Base-by-base conservation (phyloP, 805 yeast species). In the Lipomyces yamanashiensis region DNA sequence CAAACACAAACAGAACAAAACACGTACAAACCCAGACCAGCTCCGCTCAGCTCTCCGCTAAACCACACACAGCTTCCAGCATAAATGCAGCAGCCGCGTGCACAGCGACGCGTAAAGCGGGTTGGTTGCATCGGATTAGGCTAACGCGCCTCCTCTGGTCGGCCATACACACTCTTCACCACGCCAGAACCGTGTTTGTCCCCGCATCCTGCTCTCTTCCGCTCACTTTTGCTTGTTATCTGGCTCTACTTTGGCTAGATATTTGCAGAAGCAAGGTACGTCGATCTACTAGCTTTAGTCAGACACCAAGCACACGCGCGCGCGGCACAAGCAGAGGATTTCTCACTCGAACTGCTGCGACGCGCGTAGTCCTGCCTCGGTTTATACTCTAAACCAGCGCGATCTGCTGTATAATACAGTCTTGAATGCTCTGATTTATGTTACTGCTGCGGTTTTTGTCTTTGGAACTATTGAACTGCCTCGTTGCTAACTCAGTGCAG, bases 31-130 rank as follows among this genome's bases (percentile, higher is more conserved):
- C 39, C 12, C 13, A 15, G 17, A 28, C 49, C 36, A 28, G 28
- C 13, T 15, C 8, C n/a, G 39, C 52, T 23, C 13, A 21, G 37
- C 7, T 13, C 34, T 13, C 8, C 37, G 19, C 36, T 10, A 28
- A 34, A 10, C 10, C 7, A 36, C 12, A 19, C 12, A 19, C 34
- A 13, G 15, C 34, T 12, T 1, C 17, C 43, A 34, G 57, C 57
- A 53, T 53, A 53, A 53, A 39, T 53, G 57, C 57, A 21, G 48
- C 45, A 40, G 33, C 48, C 39, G 57, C 48, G 48, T 7, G 49
- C 21, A 23, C 34, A 19, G 19, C 57, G 57, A 53, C 57, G 57
- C 57, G 57, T 53, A 41, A 53, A 53, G 54, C 52, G 52, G 45
- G 45, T 47, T 56, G 54, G 40, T 37, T 48, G 47, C 49, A 28